A percentile compares a stretch with the other conserved stretches of the same genome.
These are phyloP conservation scores for Sinapis alba DNA, from an alignment of 441 rosid species.

Conservation along the genomic window DNA sequence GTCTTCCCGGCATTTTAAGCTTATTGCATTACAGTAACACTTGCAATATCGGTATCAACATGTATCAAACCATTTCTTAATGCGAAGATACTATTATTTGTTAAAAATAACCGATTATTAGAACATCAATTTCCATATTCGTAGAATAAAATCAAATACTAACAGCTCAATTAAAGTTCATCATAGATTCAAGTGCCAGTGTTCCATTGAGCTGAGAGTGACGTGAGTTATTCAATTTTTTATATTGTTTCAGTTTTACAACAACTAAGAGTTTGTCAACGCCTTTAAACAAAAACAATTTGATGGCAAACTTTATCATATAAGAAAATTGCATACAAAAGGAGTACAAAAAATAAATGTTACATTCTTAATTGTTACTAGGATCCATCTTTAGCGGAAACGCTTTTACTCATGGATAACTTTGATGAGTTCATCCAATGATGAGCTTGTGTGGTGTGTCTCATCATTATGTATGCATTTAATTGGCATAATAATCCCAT, in stretches of 20 bases:
- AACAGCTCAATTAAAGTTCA: neutral
- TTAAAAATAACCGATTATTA: neutral
- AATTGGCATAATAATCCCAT: constrained; percentile 37
- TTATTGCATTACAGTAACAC: neutral
- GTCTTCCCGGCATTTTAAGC: neutral
- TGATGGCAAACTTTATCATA: neutral
- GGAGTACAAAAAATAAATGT: neutral
- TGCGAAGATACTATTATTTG: neutral
- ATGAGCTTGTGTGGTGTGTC: constrained; percentile 20
- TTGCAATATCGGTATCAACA: neutral
- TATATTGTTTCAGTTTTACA: constrained; percentile 3
- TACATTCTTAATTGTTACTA: neutral
- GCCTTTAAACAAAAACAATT: neutral
- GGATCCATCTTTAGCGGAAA: too few relatives aligned
- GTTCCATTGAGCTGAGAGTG: neutral
- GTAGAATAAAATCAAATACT: neutral
- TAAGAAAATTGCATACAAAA: constrained; percentile 19
- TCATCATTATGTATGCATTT: constrained; percentile 1
- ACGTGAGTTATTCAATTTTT: neutral
- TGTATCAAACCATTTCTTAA: neutral
- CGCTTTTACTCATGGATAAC: neutral
- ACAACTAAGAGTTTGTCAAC: neutral
- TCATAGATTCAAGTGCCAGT: neutral
- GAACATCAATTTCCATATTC: neutral
- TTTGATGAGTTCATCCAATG: constrained; percentile 20